Evolutionary conservation across 2,329 filamentous ascomycete species (phyloP).

Genomic region (Penicillium psychrosexuale): DNA sequence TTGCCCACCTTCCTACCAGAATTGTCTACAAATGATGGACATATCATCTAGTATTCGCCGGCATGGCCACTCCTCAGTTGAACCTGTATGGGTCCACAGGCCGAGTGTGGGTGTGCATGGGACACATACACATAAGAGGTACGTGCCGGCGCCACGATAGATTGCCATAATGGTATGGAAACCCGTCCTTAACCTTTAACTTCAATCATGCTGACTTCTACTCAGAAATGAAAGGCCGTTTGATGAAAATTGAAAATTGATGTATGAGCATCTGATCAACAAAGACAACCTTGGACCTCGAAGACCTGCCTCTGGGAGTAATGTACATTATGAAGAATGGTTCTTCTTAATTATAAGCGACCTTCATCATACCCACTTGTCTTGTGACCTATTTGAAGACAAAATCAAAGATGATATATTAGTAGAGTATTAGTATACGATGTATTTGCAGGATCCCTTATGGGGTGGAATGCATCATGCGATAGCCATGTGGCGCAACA

Average conservation of each 20-base stretch:
- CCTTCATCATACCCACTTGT: not conserved
- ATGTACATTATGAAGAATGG: not conserved
- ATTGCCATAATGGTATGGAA: constrained; percentile 28
- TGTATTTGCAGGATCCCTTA: not conserved
- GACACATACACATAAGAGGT: constrained; percentile 11
- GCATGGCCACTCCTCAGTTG: constrained; percentile 14
- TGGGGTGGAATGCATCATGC: constrained; percentile 9
- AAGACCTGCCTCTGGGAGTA: not conserved
- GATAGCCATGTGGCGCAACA: constrained; percentile 11
- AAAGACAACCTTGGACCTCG: not conserved
- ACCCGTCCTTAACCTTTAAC: not conserved
- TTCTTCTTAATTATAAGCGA: not conserved
- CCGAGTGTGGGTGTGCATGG: not conserved
- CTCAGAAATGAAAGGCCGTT: constrained; percentile 18
- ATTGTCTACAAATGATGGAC: not conserved
- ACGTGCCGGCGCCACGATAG: constrained; percentile 29
- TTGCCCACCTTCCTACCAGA: constrained; percentile 9
- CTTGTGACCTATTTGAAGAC: not conserved
- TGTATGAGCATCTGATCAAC: not conserved
- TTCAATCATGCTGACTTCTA: constrained; percentile 17
- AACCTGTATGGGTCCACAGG: not conserved
- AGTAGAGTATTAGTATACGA: not conserved
- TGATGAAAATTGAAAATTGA: constrained; percentile 5
- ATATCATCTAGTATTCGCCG: constrained; percentile 21
- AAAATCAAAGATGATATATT: not conserved